phyloP scores from a whole-genome alignment of 371 early-diverging fungal genomes.

The Furculomyces boomerangus region DNA sequence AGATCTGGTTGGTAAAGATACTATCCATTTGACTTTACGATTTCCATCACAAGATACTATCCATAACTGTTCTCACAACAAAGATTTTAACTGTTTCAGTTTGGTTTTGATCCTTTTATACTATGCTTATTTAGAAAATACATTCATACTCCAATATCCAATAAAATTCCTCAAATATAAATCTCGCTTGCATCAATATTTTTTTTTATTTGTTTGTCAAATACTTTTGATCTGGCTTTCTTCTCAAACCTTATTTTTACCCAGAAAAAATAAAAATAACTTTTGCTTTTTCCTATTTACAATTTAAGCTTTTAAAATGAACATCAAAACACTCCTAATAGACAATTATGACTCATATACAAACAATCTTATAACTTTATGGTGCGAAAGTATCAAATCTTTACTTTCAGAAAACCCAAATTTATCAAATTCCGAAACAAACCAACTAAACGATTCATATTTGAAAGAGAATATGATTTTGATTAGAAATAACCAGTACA shows the following conservation, averaged over 20 bases:
- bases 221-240: background rate
- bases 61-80: too few relatives aligned
- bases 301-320: background rate
- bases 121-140: too few relatives aligned
- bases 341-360: conserved; percentile 97
- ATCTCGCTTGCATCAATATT: too few relatives aligned
- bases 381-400: conserved; percentile 7
- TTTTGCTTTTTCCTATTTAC: background rate
- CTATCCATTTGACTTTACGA: too few relatives aligned
- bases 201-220: too few relatives aligned
- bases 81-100: too few relatives aligned
- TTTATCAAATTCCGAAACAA: background rate
- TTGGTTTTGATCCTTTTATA: too few relatives aligned
- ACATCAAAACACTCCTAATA: conserved; percentile 42
- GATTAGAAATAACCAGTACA: conserved; percentile 77
- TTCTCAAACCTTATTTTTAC: background rate
- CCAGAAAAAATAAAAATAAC: background rate
- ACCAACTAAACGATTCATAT: background rate
- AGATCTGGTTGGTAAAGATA: too few relatives aligned
- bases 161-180: too few relatives aligned
- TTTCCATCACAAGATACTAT: too few relatives aligned
- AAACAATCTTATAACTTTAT: conserved; percentile 72
- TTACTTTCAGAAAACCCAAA: background rate
- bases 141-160: too few relatives aligned
- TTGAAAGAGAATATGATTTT: conserved; percentile 35